Conservation (phyloP, 2,329 filamentous ascomycete species). For the Colletotrichum brevisporum region DNA sequence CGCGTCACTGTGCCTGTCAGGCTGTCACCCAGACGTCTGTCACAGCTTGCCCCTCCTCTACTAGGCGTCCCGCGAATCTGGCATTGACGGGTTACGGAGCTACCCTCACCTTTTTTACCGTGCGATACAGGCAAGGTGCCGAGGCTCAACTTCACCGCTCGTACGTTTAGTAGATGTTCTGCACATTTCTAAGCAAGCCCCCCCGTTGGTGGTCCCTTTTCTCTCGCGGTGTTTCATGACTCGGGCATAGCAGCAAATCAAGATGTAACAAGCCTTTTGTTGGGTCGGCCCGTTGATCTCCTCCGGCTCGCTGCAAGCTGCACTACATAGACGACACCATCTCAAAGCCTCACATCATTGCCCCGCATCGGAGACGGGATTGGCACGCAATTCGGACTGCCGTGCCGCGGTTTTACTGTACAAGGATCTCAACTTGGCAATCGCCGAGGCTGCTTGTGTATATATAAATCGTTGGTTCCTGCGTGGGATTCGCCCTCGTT, state of each 20-base stretch:
- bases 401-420: background rate
- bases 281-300: background rate
- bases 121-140: background rate
- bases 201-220: background rate
- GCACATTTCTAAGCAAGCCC: conserved; percentile 5
- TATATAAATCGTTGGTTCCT: conserved; percentile 3
- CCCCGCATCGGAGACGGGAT: conserved; percentile 24
- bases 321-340: background rate
- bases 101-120: too few relatives aligned
- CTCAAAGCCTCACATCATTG: conserved; percentile 1
- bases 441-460: background rate
- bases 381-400: background rate
- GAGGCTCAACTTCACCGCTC: conserved; percentile 35
- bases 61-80: background rate
- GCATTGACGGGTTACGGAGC: too few relatives aligned
- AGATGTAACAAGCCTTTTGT: background rate
- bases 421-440: conserved; percentile 25
- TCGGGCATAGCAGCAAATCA: conserved; percentile 10
- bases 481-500: background rate
- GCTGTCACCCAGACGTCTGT: background rate
- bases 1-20: conserved; percentile 2
- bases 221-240: background rate
- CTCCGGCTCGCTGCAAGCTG: conserved; percentile 9
- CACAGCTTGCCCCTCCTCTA: conserved; percentile 11
- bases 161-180: conserved; percentile 5